Evolutionary conservation across 2,329 filamentous ascomycete species (phyloP), one percentile per base, ranked within the genome.

Genomic region (Berkeleyomyces rouxiae): DNA sequence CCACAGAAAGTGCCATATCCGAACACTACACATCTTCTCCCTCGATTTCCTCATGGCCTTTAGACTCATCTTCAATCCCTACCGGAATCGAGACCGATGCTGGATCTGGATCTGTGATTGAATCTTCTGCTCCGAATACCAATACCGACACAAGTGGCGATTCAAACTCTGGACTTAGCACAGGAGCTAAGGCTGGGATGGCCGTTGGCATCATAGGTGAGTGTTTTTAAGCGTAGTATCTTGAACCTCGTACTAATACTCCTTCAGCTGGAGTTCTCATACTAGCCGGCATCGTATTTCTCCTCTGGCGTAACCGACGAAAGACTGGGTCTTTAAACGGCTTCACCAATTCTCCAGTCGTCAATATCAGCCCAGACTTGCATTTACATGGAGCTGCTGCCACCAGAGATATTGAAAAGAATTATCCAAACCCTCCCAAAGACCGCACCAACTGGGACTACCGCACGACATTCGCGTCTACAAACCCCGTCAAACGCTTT

Each of bases 381-480:
- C 58, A 42, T 4, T n/a, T 36, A 13, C 13, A 37, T 3, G 7
- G 36, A 3, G n/a, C 10, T 16, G 23, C 49, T 4, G 51, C n/a
- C 23, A 23, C 23, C 23, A 23, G 23, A 23, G 60, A 61, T 23
- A 31, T 61, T n/a, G 60, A 61, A 47, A 61, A 66, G 59, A 46
- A 58, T 59, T 55, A 49, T 49, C 40, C 55, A 31, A 16, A 53
- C 42, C 7, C 16, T 13, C 13, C 37, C 4, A 33, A 58, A 58
- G 55, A 36, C 42, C 46, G 42, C 39, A 40, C 39, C 58, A 16
- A 42, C 7, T 64, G 62, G 62, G 49, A 64, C 36, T 64, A 64
- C 37, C 58, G 59, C n/a, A 51, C 59, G 5, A 64, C 62, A 10
- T 64, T 64, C 61, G 62, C 62, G 37, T n/a, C 59, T n/a, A 7